Evolutionary conservation across 768 basidiomycete species (phyloP), one percentile per base, ranked within the genome.

Genomic region (Mycena sanguinolenta): DNA sequence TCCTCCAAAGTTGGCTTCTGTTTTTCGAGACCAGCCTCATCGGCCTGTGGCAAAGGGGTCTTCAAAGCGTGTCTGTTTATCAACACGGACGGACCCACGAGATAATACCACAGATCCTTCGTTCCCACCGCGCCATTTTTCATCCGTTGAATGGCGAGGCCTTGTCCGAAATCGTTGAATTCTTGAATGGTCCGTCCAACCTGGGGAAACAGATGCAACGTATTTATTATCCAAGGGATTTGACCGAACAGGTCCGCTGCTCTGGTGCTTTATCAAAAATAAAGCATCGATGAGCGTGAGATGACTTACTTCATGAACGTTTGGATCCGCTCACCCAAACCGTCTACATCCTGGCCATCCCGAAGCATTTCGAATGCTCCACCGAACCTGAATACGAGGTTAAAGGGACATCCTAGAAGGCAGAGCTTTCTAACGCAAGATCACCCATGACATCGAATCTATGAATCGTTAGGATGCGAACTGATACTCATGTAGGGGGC

Each of bases 81-180:
- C 1, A 2, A 49, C 7, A 14, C 32, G 50, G 9, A 16, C 21
- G 27, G n/a, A 76, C 77, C 10, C 67, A 82, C 84, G 21, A 85
- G 69, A 74, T 85, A 73, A 65, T 83, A 78, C 73, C 83, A 85
- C 8, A 85, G 82, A 67, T 86, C 87, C 85, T 32, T 86, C 81
- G 2, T 49, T 0, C 16, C 84, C 74, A 50, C 84, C 82, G 17
- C 57, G 13, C 63, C 60, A 9, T 36, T 57, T 38, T 63, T 53
- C 28, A 69, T 55, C 14, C 72, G 42, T 17, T 54, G 42, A 30
- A 53, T 36, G 7, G 67, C 67, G 3, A 65, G 49, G 0, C 19
- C 42, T 42, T 30, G 59, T 13, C 58, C 71, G 21, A 69, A 69
- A 2, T 50, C 25, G 28, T 65, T 68, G 49, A 73, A 69, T 32